phyloP scores from a whole-genome alignment of 352 stramenopile species.

The Pythium rhizo-oryzae region DNA sequence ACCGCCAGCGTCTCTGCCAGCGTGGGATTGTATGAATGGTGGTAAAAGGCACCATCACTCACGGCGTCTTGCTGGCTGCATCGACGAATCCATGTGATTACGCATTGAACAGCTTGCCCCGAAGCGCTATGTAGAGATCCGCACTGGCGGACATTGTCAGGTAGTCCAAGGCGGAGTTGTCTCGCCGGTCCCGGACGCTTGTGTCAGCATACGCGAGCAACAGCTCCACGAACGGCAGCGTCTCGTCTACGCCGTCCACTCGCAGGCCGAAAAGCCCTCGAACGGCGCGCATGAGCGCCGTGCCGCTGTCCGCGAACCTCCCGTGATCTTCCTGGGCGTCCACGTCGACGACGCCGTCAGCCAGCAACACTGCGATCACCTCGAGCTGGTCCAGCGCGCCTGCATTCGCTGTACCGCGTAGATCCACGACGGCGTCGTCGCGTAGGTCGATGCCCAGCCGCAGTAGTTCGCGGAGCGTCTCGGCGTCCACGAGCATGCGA shows the following conservation, averaged over 20 bases:
- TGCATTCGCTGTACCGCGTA: neutral
- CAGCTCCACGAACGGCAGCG: neutral
- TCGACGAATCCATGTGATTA: no score
- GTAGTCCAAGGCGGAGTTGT: neutral
- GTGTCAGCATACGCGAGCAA: neutral
- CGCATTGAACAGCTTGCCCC: neutral
- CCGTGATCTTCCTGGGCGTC: neutral
- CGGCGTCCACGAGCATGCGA: constrained; percentile 6
- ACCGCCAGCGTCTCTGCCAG: no score
- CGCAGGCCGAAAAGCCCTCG: neutral
- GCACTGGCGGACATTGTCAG: neutral
- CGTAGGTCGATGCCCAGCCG: constrained; percentile 4
- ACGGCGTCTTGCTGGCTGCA: no score
- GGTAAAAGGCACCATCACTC: no score
- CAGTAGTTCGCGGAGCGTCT: neutral
- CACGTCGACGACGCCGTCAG: constrained; percentile 2
- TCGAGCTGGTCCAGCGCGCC: neutral
- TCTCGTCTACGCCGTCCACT: neutral
- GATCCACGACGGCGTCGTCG: constrained; percentile 1
- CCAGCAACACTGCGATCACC: neutral
- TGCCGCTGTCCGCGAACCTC: neutral
- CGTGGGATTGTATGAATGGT: no score
- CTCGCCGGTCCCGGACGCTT: neutral
- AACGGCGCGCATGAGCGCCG: constrained; percentile 7
- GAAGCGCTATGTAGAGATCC: neutral